phyloP scores from a whole-genome alignment of 139 green algal species.

The Haematococcus lacustris region DNA sequence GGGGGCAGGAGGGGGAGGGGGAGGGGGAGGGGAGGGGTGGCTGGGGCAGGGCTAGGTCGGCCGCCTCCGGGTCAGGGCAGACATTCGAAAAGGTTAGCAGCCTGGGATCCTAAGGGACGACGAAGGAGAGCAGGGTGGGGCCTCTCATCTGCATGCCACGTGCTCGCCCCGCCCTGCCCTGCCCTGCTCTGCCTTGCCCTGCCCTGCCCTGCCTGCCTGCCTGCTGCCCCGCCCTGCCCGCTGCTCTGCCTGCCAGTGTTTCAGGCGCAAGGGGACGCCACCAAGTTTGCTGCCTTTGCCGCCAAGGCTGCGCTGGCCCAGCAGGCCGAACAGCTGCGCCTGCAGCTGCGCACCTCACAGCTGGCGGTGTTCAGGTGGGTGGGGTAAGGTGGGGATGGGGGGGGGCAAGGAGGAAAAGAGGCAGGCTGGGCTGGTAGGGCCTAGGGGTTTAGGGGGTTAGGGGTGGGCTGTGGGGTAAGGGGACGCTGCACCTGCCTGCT shows the following conservation, averaged over 20 bases:
- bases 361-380: slow-evolving; percentile 18
- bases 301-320: slow-evolving; percentile 26
- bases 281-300: slow-evolving; percentile 43
- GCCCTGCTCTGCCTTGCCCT: not conserved
- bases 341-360: slow-evolving; percentile 21
- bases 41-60: too few species aligned
- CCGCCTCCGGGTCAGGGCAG: too few species aligned
- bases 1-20: too few species aligned
- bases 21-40: too few species aligned
- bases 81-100: too few species aligned
- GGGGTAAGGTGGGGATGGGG: too few species aligned
- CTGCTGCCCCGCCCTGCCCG: not conserved
- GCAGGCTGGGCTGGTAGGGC: too few species aligned
- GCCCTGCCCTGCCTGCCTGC: not conserved
- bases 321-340: slow-evolving; percentile 14
- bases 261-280: slow-evolving; percentile 36
- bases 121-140: too few species aligned
- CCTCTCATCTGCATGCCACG: too few species aligned
- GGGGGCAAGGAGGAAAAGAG: too few species aligned
- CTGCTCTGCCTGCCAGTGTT: too few species aligned
- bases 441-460: not conserved
- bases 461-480: not conserved
- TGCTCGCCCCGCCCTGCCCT: not conserved
- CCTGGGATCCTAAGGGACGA: too few species aligned
- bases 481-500: not conserved